Percentiles rank a stretch among this genome's conserved stretches.
These are phyloP conservation scores for Cyclotella sp. DNA, from an alignment of 108 stramenopile species.

Conservation along the genomic window DNA sequence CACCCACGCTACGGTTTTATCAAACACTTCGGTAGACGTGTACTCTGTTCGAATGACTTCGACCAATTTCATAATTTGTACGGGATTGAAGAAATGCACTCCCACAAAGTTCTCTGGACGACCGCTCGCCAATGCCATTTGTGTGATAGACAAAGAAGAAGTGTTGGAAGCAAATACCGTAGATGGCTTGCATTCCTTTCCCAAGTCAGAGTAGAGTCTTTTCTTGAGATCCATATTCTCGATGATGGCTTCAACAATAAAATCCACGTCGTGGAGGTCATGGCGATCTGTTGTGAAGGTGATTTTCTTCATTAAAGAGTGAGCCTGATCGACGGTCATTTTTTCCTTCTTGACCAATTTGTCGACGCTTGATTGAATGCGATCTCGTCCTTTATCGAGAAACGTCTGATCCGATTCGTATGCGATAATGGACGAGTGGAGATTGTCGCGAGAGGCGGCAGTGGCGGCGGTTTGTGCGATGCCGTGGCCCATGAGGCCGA, in stretches of 20 bases:
- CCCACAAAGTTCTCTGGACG: conserved; percentile 95
- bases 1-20: conserved; percentile 79
- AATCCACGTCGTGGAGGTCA: conserved; percentile 79
- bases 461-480: conserved; percentile 80
- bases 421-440: conserved; percentile 84
- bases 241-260: conserved; percentile 96
- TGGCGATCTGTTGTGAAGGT: conserved; percentile 84
- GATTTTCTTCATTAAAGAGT: conserved; percentile 65
- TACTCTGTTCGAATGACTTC: conserved; percentile 94
- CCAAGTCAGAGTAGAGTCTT: conserved; percentile 82
- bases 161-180: conserved; percentile 97
- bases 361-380: conserved; percentile 72
- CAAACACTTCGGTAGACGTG: conserved; percentile 88
- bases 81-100: conserved; percentile 99
- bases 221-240: conserved; percentile 95
- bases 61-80: conserved; percentile 96
- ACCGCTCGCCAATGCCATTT: conserved; percentile 92
- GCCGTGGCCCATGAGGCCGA: conserved; percentile 99
- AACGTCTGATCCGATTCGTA: conserved; percentile 79
- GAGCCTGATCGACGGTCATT: conserved; percentile 65
- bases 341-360: conserved; percentile 89
- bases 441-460: conserved; percentile 74
- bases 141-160: conserved; percentile 84
- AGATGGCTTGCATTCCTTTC: conserved; percentile 75
- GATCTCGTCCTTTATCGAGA: conserved; percentile 73